Percentiles rank a stretch among this genome's conserved stretches.
These are phyloP conservation scores for Geoglossum glabrum DNA, from an alignment of 495 filamentous ascomycete species.

Conservation along the genomic window DNA sequence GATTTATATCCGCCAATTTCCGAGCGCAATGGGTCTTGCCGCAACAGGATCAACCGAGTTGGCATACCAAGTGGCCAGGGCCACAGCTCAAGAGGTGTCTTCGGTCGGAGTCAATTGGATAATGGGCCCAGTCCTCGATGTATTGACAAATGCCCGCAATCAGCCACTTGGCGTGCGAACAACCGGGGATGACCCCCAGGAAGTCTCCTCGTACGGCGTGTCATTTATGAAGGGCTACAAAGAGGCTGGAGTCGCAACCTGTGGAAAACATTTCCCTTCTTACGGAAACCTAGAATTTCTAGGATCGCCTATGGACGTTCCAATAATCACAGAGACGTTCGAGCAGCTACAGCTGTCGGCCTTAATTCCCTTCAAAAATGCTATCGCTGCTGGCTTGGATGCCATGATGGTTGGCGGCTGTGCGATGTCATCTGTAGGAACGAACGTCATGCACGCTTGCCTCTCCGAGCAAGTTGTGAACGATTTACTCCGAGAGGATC, in stretches of 20 bases:
- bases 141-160: constrained; percentile 70
- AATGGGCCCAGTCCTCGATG: constrained; percentile 75
- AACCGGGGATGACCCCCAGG: constrained; percentile 69
- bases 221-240: constrained; percentile 79
- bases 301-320: constrained; percentile 67
- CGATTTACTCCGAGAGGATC: constrained; percentile 56
- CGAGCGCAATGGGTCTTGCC: constrained; percentile 76
- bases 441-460: constrained; percentile 84
- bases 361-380: constrained; percentile 70
- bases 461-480: constrained; percentile 80
- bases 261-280: constrained; percentile 84
- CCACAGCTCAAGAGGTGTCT: constrained; percentile 67
- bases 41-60: constrained; percentile 61
- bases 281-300: constrained; percentile 87
- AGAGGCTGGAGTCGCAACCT: constrained; percentile 62
- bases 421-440: constrained; percentile 65
- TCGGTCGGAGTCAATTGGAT: constrained; percentile 84
- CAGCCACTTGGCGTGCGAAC: constrained; percentile 73
- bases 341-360: constrained; percentile 72
- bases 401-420: constrained; percentile 87
- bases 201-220: constrained; percentile 71
- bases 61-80: constrained; percentile 64
- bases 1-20: constrained; percentile 77
- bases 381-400: constrained; percentile 63
- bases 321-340: constrained; percentile 76